Percentiles rank a stretch among this genome's conserved stretches.
These are phyloP conservation scores for Alloascoidea hylecoeti DNA, from an alignment of 805 yeast species.

Conservation along the genomic window DNA sequence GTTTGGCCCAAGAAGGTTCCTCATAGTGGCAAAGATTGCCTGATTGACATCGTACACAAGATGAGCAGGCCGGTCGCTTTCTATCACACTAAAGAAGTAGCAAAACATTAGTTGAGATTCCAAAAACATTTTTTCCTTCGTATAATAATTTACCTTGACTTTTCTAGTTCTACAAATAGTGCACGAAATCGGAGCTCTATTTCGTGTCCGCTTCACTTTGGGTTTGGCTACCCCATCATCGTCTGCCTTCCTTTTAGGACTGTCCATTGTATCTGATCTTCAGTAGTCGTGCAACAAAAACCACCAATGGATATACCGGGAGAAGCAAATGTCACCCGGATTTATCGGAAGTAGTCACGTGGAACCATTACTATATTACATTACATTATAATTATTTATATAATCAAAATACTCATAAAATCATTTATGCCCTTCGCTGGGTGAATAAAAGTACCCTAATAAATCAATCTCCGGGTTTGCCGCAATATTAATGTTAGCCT, in stretches of 20 bases:
- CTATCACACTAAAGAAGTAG: not conserved
- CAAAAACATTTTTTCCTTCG: too few relatives aligned
- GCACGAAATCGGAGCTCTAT: not conserved
- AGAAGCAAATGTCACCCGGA: not conserved
- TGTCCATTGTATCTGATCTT: too few relatives aligned
- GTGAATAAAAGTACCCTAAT: too few relatives aligned
- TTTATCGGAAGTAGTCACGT: not conserved
- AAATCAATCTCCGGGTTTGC: too few relatives aligned
- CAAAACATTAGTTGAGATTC: too few relatives aligned
- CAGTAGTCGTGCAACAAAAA: too few relatives aligned
- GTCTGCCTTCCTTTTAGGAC: too few relatives aligned
- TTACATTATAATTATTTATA: too few relatives aligned
- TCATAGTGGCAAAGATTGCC: not conserved
- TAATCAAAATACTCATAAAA: too few relatives aligned
- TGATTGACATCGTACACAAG: not conserved
- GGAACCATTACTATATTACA: too few relatives aligned
- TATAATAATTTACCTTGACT: not conserved
- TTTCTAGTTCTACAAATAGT: not conserved
- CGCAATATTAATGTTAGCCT: too few relatives aligned
- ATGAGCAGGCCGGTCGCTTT: not conserved
- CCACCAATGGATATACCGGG: constrained; percentile 1
- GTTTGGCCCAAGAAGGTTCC: constrained; percentile 1
- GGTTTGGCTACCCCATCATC: not conserved
- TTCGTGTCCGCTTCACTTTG: not conserved
- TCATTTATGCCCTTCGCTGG: too few relatives aligned